Evolutionary conservation across 768 basidiomycete species (phyloP).

Genomic region (Fibroporia radiculosa): DNA sequence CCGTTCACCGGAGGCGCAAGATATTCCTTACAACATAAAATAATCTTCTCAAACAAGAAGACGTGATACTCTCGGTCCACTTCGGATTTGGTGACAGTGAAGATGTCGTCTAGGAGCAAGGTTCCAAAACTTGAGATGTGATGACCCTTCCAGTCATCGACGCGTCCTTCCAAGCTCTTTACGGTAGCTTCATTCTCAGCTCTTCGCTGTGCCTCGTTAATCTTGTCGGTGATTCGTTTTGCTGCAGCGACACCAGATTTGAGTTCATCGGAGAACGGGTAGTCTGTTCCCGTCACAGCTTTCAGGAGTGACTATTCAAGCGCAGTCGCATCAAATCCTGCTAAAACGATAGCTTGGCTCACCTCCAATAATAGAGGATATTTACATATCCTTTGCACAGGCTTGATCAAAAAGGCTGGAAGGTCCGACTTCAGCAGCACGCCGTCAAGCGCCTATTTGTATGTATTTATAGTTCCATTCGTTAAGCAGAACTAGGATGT

Average conservation of each 20-base stretch:
- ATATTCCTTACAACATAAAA: constrained; percentile 96
- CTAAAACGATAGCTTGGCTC: constrained; percentile 24
- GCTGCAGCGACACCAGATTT: constrained; percentile 78
- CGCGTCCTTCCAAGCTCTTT: constrained; percentile 73
- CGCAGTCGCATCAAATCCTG: constrained; percentile 4
- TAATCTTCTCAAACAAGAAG: constrained; percentile 98
- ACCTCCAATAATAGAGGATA: constrained; percentile 93
- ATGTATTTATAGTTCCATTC: constrained; percentile 21
- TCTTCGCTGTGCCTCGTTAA: constrained; percentile 91
- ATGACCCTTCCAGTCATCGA: constrained; percentile 99
- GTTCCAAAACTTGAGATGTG: constrained; percentile 91
- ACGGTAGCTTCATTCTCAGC: constrained; percentile 90
- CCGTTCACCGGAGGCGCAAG: constrained; percentile 46
- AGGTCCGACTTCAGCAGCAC: constrained; percentile 89
- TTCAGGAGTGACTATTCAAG: constrained; percentile 69
- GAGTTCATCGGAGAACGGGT: constrained; percentile 73
- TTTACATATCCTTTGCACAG: constrained; percentile 97
- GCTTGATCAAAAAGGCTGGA: constrained; percentile 96
- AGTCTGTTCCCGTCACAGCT: constrained; percentile 52
- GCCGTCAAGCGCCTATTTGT: constrained; percentile 61
- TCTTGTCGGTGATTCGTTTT: constrained; percentile 89
- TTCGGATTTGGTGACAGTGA: constrained; percentile 92
- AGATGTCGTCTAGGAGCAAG: constrained; percentile 90
- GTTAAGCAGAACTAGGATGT: no score
- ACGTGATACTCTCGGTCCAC: constrained; percentile 98